These are phyloP conservation scores for Penicillium thymicola DNA, from an alignment of 2,329 filamentous ascomycete genomes.

Conservation along the genomic window DNA sequence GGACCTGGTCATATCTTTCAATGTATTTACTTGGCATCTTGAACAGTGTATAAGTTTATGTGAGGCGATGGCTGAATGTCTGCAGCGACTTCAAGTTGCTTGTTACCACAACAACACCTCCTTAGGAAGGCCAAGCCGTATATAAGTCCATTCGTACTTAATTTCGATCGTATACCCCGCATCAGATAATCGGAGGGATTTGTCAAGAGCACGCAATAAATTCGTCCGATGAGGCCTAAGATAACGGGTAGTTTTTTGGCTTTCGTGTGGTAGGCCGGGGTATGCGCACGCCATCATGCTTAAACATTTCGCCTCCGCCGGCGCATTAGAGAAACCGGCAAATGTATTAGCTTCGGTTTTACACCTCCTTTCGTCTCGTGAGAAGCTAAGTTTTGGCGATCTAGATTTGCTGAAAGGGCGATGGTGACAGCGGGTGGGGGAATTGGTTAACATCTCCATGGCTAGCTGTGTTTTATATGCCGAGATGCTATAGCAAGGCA, in stretches of 20 bases:
- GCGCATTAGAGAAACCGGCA: background rate
- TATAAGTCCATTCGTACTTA: background rate
- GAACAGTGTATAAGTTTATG: background rate
- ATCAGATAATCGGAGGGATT: slow-evolving; percentile 9
- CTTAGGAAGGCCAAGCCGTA: background rate
- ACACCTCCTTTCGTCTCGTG: background rate
- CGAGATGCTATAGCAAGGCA: background rate
- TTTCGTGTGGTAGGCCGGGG: slow-evolving; percentile 1
- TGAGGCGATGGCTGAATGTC: background rate
- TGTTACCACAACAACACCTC: background rate
- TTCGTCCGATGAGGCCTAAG: slow-evolving; percentile 4
- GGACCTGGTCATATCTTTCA: slow-evolving; percentile 45
- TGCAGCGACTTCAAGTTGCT: background rate
- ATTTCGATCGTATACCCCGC: background rate
- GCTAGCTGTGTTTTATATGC: background rate
- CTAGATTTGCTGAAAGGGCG: background rate
- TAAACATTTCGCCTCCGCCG: slow-evolving; percentile 11
- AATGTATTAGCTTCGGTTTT: background rate
- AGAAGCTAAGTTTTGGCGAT: background rate
- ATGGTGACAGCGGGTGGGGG: slow-evolving; percentile 20
- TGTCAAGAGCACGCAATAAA: slow-evolving; percentile 27
- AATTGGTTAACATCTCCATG: slow-evolving; percentile 6
- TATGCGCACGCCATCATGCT: slow-evolving; percentile 24
- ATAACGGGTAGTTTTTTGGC: slow-evolving; percentile 10
- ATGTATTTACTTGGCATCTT: slow-evolving; percentile 31